A percentile compares a stretch with the other conserved stretches of the same genome.
phyloP scores from a whole-genome alignment of 192 early-diverging fungal genomes.

The Coemansia sp. region DNA sequence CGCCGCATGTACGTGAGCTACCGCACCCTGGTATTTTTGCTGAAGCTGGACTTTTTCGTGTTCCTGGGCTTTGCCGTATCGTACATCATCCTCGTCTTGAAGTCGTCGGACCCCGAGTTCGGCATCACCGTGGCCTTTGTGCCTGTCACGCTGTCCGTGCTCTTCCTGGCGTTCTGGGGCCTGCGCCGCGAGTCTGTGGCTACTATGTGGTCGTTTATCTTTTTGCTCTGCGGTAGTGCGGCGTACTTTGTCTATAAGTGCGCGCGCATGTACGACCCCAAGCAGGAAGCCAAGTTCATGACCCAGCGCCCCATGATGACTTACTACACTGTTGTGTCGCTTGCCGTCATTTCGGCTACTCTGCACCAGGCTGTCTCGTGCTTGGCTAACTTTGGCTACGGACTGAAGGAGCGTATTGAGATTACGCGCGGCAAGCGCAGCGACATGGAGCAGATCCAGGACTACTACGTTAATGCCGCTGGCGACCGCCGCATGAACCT shows the following conservation, averaged over 20 bases:
- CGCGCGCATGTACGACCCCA: slow-evolving; percentile 51
- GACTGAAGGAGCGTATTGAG: slow-evolving; percentile 49
- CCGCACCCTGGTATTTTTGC: slow-evolving; percentile 51
- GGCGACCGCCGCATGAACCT: slow-evolving; percentile 53
- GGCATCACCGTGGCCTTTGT: slow-evolving; percentile 49
- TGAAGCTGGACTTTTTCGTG: slow-evolving; percentile 55
- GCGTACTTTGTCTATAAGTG: slow-evolving; percentile 56
- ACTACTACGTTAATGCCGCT: slow-evolving; percentile 53
- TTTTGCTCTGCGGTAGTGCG: slow-evolving; percentile 38
- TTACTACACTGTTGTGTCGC: slow-evolving; percentile 47
- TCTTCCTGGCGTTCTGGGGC: slow-evolving; percentile 52
- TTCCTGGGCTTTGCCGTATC: slow-evolving; percentile 53
- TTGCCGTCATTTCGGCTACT: slow-evolving; percentile 39
- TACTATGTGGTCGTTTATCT: slow-evolving; percentile 46
- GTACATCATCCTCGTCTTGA: slow-evolving; percentile 63
- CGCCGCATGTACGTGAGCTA: slow-evolving; percentile 56
- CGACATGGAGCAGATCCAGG: slow-evolving; percentile 56
- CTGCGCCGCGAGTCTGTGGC: slow-evolving; percentile 37
- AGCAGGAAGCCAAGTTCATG: slow-evolving; percentile 45
- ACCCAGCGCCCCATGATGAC: slow-evolving; percentile 52
- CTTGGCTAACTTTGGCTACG: slow-evolving; percentile 53
- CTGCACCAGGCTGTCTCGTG: slow-evolving; percentile 43
- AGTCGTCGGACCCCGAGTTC: slow-evolving; percentile 52
- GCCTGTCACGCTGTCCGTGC: slow-evolving; percentile 44
- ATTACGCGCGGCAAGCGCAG: slow-evolving; percentile 53